phyloP scores from a whole-genome alignment of 1,139 yeast genomes.

The Geotrichum macrosporum region DNA sequence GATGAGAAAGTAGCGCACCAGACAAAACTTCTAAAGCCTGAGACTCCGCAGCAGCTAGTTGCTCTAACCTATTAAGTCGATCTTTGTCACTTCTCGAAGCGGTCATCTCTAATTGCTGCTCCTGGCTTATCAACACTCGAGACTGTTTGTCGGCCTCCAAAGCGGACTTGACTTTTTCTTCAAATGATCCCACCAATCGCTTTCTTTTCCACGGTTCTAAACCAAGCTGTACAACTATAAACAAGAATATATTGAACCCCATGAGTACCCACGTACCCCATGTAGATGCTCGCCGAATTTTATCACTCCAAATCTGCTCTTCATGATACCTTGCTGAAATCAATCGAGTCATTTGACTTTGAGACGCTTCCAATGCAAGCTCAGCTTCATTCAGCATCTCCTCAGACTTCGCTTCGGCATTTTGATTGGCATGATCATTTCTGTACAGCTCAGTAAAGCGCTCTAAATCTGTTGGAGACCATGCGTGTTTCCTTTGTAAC shows the following conservation, averaged over 20 bases:
- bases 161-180: constrained; percentile 58
- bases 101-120: not conserved
- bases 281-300: constrained; percentile 86
- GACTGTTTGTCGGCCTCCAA: constrained; percentile 15
- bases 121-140: not conserved
- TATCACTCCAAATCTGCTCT: constrained; percentile 98
- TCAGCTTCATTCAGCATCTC: constrained; percentile 54
- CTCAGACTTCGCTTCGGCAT: constrained; percentile 54
- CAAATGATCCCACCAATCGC: constrained; percentile 76
- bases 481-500: constrained; percentile 74
- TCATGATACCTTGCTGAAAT: constrained; percentile 89
- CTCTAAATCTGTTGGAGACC: constrained; percentile 77
- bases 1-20: constrained; percentile 14
- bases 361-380: constrained; percentile 61
- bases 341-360: constrained; percentile 64
- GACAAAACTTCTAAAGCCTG: constrained; percentile 20
- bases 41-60: constrained; percentile 17
- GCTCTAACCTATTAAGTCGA: constrained; percentile 15
- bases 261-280: constrained; percentile 94
- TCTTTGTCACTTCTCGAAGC: constrained; percentile 7
- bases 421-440: constrained; percentile 73
- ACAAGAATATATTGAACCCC: constrained; percentile 78
- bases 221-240: constrained; percentile 74
- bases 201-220: constrained; percentile 94
- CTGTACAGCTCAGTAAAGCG: constrained; percentile 76